A percentile compares a stretch with the other conserved stretches of the same genome.
Conservation (phyloP, 108 stramenopile species). For the Aurantiochytrium sp. region DNA sequence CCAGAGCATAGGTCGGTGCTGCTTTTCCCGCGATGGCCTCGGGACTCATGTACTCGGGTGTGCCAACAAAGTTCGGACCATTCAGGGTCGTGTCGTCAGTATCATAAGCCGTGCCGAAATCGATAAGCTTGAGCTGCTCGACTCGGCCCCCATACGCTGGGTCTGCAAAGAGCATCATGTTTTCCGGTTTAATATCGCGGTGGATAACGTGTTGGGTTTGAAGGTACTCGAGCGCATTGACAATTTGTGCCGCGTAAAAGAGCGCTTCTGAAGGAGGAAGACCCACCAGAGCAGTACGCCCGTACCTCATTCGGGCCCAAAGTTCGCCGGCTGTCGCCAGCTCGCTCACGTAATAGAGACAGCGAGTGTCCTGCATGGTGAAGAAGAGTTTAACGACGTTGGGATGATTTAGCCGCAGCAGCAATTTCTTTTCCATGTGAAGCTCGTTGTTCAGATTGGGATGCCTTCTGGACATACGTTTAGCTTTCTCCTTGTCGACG, state of each 20-base stretch:
- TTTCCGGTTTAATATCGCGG: slow-evolving; percentile 93
- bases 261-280: slow-evolving; percentile 58
- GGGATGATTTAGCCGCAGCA: slow-evolving; percentile 46
- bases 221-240: slow-evolving; percentile 78
- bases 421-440: slow-evolving; percentile 80
- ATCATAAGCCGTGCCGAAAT: slow-evolving; percentile 97
- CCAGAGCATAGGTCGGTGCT: slow-evolving; percentile 2
- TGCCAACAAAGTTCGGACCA: slow-evolving; percentile 96
- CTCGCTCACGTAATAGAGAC: slow-evolving; percentile 77
- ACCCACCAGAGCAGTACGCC: neutral
- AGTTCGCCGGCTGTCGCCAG: slow-evolving; percentile 70
- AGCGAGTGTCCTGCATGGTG: slow-evolving; percentile 74
- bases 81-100: slow-evolving; percentile 79
- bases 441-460: slow-evolving; percentile 92
- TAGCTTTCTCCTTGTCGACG: slow-evolving; percentile 79
- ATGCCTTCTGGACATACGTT: slow-evolving; percentile 77
- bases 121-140: slow-evolving; percentile 75
- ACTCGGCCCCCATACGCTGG: slow-evolving; percentile 47
- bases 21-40: slow-evolving; percentile 71
- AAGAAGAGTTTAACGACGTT: slow-evolving; percentile 67
- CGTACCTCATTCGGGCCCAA: slow-evolving; percentile 63
- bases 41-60: slow-evolving; percentile 97
- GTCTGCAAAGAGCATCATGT: slow-evolving; percentile 57
- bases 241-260: slow-evolving; percentile 68
- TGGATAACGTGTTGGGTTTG: slow-evolving; percentile 83